Evolutionary conservation across 1,284 basidiomycete genomes (phyloP).

Genomic region (Pseudozyma sp.): DNA sequence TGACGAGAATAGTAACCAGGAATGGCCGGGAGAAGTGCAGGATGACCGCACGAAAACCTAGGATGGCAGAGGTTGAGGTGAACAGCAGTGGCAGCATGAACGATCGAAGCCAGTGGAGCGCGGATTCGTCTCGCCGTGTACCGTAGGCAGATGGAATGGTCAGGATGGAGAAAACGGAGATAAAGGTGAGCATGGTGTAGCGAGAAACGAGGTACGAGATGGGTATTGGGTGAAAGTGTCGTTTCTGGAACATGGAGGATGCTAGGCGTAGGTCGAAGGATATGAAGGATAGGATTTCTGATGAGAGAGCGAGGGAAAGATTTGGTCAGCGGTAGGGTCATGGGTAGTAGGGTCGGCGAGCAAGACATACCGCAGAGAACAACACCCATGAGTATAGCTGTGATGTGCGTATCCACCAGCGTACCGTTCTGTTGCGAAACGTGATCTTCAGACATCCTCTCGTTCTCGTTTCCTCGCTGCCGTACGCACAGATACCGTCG

Average conservation of each 20-base stretch:
- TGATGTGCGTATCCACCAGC: no score
- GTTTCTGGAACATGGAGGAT: slow-evolving; percentile 12
- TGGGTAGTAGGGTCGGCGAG: no score
- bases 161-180: slow-evolving; percentile 10
- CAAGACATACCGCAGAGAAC: no score
- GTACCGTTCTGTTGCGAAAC: no score
- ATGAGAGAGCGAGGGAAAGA: neutral
- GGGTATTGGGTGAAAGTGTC: slow-evolving; percentile 19
- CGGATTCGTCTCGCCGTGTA: neutral
- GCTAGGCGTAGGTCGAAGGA: slow-evolving; percentile 30
- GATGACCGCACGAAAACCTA: slow-evolving; percentile 26
- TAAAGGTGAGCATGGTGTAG: slow-evolving; percentile 14
- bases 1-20: slow-evolving; percentile 9
- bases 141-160: slow-evolving; percentile 2
- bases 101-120: slow-evolving; percentile 13
- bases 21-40: slow-evolving; percentile 23
- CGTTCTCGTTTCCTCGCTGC: no score
- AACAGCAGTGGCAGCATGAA: slow-evolving; percentile 17
- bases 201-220: slow-evolving; percentile 25
- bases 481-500: no score
- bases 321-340: no score
- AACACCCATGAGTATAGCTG: no score
- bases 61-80: slow-evolving; percentile 30
- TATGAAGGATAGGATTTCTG: slow-evolving; percentile 35
- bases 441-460: no score